Percentiles rank a stretch among this genome's conserved stretches.
Evolutionary conservation across 768 basidiomycete species (phyloP).

Genomic region (Sporobolomyces phaffii): DNA sequence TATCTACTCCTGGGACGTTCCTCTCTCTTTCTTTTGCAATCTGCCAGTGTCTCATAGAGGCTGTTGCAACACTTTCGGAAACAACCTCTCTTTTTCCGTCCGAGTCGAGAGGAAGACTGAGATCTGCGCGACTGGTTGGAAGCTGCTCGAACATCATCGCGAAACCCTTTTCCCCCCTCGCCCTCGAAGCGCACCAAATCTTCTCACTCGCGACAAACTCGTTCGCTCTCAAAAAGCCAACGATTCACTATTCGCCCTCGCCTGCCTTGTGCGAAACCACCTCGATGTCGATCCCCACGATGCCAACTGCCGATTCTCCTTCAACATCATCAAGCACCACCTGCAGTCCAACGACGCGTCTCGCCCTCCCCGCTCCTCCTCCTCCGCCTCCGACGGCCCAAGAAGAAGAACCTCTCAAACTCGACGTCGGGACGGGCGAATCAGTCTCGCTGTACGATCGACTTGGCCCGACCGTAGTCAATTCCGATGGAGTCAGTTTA

Average conservation of each 20-base stretch:
- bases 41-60: background rate
- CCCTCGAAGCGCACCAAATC: background rate
- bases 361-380: constrained; percentile 29
- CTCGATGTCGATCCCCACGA: background rate
- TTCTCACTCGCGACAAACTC: background rate
- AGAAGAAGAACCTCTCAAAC: background rate
- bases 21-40: background rate
- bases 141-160: background rate
- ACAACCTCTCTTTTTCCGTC: no score
- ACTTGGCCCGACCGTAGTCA: constrained; percentile 30
- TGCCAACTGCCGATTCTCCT: no score
- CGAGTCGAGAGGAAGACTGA: no score
- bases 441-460: constrained; percentile 14
- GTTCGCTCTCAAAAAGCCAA: background rate
- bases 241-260: no score
- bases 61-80: background rate
- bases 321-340: no score
- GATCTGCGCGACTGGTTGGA: no score
- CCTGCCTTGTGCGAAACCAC: background rate
- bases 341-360: no score
- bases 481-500: constrained; percentile 23
- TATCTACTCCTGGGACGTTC: background rate
- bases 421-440: constrained; percentile 29
- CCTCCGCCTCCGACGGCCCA: constrained; percentile 6
- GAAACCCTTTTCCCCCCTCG: background rate